A percentile compares a stretch with the other conserved stretches of the same genome.
Conservation (phyloP, 768 basidiomycete genomes). For the Leucogyrophana mollusca region DNA sequence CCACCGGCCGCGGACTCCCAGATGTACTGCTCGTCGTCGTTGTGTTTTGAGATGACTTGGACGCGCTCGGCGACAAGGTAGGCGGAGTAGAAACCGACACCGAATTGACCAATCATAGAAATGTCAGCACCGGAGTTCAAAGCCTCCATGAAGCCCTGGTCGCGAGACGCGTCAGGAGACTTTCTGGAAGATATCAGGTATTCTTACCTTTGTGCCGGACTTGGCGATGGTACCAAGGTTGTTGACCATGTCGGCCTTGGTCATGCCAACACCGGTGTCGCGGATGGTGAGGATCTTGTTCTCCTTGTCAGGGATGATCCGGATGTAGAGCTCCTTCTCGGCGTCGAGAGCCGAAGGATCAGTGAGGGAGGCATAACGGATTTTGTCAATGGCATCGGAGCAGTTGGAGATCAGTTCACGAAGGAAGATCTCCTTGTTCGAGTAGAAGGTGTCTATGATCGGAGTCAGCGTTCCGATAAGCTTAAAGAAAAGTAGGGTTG, state of each 20-base stretch:
- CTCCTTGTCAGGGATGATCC: slow-evolving; percentile 94
- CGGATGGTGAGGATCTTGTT: slow-evolving; percentile 88
- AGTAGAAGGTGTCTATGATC: slow-evolving; percentile 95
- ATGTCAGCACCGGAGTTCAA: slow-evolving; percentile 86
- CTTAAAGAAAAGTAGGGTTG: slow-evolving; percentile 5
- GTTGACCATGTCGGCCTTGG: slow-evolving; percentile 99
- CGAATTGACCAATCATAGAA: slow-evolving; percentile 98
- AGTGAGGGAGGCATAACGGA: slow-evolving; percentile 94
- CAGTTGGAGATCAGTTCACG: slow-evolving; percentile 96
- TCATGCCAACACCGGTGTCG: slow-evolving; percentile 99
- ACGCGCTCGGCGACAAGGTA: slow-evolving; percentile 99
- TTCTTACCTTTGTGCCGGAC: slow-evolving; percentile 83
- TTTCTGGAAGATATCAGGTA: neutral
- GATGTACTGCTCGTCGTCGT: slow-evolving; percentile 99
- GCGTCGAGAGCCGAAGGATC: slow-evolving; percentile 87
- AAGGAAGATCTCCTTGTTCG: slow-evolving; percentile 99
- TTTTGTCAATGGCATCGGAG: slow-evolving; percentile 99
- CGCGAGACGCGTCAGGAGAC: slow-evolving; percentile 8
- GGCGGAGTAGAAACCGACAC: slow-evolving; percentile 99
- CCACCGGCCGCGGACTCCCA: slow-evolving; percentile 99
- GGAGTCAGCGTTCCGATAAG: neutral
- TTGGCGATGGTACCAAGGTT: slow-evolving; percentile 96
- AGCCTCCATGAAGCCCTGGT: slow-evolving; percentile 98
- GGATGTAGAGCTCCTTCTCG: slow-evolving; percentile 92
- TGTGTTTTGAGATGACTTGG: slow-evolving; percentile 99